phyloP scores from a whole-genome alignment of 306 rosid genomes.

The Echinosophora koreensis region DNA sequence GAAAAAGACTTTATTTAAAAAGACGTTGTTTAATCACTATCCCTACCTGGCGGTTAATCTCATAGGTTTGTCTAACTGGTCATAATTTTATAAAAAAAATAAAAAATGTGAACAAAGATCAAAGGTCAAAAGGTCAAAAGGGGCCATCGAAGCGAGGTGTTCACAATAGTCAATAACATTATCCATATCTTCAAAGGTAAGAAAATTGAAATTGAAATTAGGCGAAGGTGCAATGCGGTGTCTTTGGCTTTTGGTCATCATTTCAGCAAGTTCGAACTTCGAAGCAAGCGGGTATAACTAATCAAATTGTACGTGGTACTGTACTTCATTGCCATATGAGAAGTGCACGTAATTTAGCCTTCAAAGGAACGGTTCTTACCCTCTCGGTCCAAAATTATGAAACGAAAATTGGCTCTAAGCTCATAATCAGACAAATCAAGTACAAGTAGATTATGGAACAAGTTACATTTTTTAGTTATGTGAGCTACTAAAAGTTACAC shows the following conservation, averaged over 20 bases:
- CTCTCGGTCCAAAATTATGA: background rate
- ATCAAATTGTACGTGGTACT: too few relatives aligned
- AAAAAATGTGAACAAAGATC: too few relatives aligned
- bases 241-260: background rate
- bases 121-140: too few relatives aligned
- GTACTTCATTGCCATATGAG: background rate
- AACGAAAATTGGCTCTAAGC: background rate
- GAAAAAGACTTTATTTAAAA: too few relatives aligned
- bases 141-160: too few relatives aligned
- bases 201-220: too few relatives aligned
- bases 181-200: background rate
- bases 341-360: background rate
- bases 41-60: too few relatives aligned
- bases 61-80: too few relatives aligned
- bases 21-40: too few relatives aligned
- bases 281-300: too few relatives aligned
- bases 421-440: background rate
- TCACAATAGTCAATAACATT: too few relatives aligned
- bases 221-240: background rate
- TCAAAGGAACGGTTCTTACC: background rate
- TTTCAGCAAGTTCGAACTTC: background rate
- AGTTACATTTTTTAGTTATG: background rate
- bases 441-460: background rate
- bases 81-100: too few relatives aligned
- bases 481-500: background rate